These are phyloP conservation scores for Thozetella sp. DNA, from an alignment of 495 filamentous ascomycete genomes.

Conservation along the genomic window DNA sequence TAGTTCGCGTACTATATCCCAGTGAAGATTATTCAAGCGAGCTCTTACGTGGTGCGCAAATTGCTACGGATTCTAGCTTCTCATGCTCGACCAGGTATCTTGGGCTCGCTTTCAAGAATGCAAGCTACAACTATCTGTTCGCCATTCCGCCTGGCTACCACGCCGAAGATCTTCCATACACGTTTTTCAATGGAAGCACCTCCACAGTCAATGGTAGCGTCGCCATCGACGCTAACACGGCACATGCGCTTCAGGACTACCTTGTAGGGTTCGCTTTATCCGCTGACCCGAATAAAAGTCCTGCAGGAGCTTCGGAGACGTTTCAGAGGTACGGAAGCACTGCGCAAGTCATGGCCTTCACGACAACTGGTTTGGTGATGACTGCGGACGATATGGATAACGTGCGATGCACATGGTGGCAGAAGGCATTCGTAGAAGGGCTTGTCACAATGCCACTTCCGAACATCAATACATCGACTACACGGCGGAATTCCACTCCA, in stretches of 20 bases:
- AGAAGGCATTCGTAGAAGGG: slow-evolving; percentile 37
- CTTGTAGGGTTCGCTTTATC: slow-evolving; percentile 55
- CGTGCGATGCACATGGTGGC: slow-evolving; percentile 42
- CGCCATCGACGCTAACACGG: slow-evolving; percentile 45
- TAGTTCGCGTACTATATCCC: slow-evolving; percentile 38
- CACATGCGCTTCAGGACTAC: slow-evolving; percentile 59
- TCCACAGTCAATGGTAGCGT: slow-evolving; percentile 13
- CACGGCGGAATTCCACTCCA: too few relatives aligned
- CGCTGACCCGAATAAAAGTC: slow-evolving; percentile 22
- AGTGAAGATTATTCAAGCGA: slow-evolving; percentile 31
- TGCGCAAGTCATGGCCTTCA: slow-evolving; percentile 3
- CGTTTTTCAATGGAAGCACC: slow-evolving; percentile 51
- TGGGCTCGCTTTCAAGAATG: slow-evolving; percentile 43
- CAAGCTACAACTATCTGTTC: slow-evolving; percentile 62
- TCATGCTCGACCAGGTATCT: slow-evolving; percentile 54
- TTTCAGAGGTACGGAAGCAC: slow-evolving; percentile 1
- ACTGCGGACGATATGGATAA: slow-evolving; percentile 18
- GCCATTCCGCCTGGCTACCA: slow-evolving; percentile 59
- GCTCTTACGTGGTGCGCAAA: slow-evolving; percentile 29
- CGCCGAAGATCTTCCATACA: slow-evolving; percentile 54
- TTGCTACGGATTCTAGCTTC: slow-evolving; percentile 41
- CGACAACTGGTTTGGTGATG: slow-evolving; percentile 4
- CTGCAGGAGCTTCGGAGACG: slow-evolving; percentile 6
- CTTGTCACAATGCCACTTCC: too few relatives aligned
- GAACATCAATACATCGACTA: too few relatives aligned